Base-by-base conservation (phyloP, 1,139 yeast genomes). In the Hyphopichia khmerensis region DNA sequence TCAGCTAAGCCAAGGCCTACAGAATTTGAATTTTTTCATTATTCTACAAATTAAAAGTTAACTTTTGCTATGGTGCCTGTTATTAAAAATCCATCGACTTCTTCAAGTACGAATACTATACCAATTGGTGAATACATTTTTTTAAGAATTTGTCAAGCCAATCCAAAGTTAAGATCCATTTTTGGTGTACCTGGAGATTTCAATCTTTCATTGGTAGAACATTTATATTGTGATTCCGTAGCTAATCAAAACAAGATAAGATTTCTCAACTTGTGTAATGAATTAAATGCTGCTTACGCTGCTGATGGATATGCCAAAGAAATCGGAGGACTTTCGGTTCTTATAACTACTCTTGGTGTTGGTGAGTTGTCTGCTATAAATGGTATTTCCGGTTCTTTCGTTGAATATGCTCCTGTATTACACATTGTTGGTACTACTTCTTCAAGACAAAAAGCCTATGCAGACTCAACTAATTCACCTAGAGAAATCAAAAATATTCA, bases 311-410 rank as follows among this genome's bases (percentile, higher is more conserved):
- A 84, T 56, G 80, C 87, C 16, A 77, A 87, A 48, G 74, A 72
- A 36, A 64, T 75, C 30, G 64, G 60, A 29, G 66, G 73, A 37
- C 53, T 77, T 50, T 60, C 74, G 15, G 79, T 70, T 1, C 54
- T 83, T 40, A 68, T 83, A 47, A 79, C 88, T 33, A 82, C 88
- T 15, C 86, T 74, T 63, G 96, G 96, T 43, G 96, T 89, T 39
- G 96, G 96, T 45, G 96, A 88, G 65, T 75, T 88, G 46, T 81
- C 88, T 43, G 96, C 96, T 13, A 64, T 88, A 50, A 89, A 88
- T 65, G 96, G 95, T 40, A 74, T 87, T 47, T 80, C 91, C 38
- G 95, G 96, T 48, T 81, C 95, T 7, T 85, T 77, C 64, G 85
- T 93, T 37, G 96, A 88, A 62, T 82, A 77, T 57, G 81, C 80